Conservation (phyloP, 176 grass and related monocot species). For the sorghum (Sorghum bicolor) region DNA sequence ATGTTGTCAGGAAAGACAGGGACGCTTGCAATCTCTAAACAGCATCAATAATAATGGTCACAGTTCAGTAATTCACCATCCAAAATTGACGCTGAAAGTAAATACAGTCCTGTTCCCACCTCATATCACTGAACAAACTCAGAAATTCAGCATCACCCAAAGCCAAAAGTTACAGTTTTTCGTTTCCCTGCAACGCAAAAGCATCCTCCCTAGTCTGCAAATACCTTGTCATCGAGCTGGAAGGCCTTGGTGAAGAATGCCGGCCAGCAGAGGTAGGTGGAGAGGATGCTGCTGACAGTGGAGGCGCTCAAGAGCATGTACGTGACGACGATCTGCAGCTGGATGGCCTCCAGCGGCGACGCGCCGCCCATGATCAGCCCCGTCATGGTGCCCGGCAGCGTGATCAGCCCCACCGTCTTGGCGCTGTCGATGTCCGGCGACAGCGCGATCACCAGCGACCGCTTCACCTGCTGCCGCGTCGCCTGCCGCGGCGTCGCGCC, state of each 20-base stretch:
- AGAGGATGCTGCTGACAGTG: slow-evolving; percentile 79
- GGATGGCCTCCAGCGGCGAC: slow-evolving; percentile 76
- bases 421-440: slow-evolving; percentile 62
- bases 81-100: no score
- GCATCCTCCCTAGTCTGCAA: background rate
- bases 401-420: slow-evolving; percentile 78
- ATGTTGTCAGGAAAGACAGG: no score
- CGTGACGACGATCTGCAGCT: slow-evolving; percentile 79
- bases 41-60: no score
- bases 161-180: no score
- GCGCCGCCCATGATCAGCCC: slow-evolving; percentile 83
- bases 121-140: no score
- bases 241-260: slow-evolving; percentile 85
- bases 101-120: no score
- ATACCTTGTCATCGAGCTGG: slow-evolving; percentile 54
- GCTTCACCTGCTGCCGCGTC: slow-evolving; percentile 60
- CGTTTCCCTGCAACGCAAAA: background rate
- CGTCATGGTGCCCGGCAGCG: slow-evolving; percentile 78
- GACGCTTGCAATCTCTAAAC: no score
- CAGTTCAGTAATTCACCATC: no score
- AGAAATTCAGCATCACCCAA: no score
- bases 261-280: slow-evolving; percentile 84
- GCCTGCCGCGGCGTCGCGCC: slow-evolving; percentile 84
- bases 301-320: slow-evolving; percentile 85
- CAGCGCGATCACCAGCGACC: slow-evolving; percentile 54